A percentile compares a stretch with the other conserved stretches of the same genome.
Conservation (phyloP, 306 rosid genomes). For the Datisca glomerata region DNA sequence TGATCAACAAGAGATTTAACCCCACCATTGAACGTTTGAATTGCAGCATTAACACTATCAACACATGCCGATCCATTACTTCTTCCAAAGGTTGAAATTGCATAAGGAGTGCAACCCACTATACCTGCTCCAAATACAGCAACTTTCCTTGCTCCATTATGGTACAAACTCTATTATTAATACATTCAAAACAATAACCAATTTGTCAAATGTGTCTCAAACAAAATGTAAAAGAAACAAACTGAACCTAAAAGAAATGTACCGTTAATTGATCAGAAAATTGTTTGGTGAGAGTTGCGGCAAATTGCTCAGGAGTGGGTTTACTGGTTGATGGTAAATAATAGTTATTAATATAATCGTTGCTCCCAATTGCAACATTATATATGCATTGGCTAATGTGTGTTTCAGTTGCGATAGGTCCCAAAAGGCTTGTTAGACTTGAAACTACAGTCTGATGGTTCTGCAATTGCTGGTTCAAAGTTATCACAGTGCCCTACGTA, state of each 20-base stretch:
- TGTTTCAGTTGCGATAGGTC: conserved; percentile 1
- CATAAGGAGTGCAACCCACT: conserved; percentile 44
- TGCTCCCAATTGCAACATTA: conserved; percentile 36
- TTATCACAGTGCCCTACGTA: conserved; percentile 34
- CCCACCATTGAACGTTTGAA: conserved; percentile 21
- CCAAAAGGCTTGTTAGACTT: conserved; percentile 9
- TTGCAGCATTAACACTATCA: conserved; percentile 17
- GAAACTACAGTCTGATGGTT: conserved; percentile 24
- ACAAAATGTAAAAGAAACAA: neutral
- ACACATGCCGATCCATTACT: conserved; percentile 22
- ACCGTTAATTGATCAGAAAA: conserved; percentile 28
- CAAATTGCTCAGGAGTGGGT: conserved; percentile 16
- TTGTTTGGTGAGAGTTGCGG: conserved; percentile 15
- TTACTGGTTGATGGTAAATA: conserved; percentile 13
- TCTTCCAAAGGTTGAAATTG: conserved; percentile 10
- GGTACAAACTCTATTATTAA: conserved; percentile 15
- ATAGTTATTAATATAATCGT: conserved; percentile 64
- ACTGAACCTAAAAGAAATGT: neutral
- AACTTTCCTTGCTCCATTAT: conserved; percentile 38
- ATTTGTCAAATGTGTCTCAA: neutral
- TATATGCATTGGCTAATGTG: conserved; percentile 48
- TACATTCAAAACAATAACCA: neutral
- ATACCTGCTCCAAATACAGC: conserved; percentile 23
- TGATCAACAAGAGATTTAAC: conserved; percentile 21
- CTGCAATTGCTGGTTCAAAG: conserved; percentile 22